phyloP scores from a whole-genome alignment of 768 basidiomycete species.

The Boletus edulis region DNA sequence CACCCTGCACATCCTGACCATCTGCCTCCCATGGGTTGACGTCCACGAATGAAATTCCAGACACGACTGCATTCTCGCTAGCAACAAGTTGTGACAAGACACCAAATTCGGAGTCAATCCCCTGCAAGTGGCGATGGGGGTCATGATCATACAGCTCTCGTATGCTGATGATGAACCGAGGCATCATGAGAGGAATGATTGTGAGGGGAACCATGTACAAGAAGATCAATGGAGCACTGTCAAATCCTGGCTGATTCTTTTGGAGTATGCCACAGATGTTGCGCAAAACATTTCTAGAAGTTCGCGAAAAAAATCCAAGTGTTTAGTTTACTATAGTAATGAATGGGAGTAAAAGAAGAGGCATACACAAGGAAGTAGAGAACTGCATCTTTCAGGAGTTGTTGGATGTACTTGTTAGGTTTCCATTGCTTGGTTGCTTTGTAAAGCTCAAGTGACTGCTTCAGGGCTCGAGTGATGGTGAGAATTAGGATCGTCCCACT shows the following conservation, averaged over 20 bases:
- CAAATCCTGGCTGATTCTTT: no score
- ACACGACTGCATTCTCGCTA: not conserved
- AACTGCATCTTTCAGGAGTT: not conserved
- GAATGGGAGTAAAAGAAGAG: conserved; percentile 19
- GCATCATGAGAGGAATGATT: not conserved
- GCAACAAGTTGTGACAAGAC: not conserved
- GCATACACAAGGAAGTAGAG: conserved; percentile 11
- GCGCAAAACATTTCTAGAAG: not conserved
- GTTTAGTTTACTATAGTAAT: no score
- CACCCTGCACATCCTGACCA: not conserved
- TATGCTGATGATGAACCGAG: not conserved
- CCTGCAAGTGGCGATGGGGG: not conserved
- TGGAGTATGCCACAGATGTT: not conserved
- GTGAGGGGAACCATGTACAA: not conserved
- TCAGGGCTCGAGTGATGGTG: not conserved
- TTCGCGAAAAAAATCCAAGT: not conserved
- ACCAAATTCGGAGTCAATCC: not conserved
- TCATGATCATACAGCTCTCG: not conserved
- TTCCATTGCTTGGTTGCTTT: conserved; percentile 1
- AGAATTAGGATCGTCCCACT: not conserved
- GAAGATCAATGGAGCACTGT: not conserved
- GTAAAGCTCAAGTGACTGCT: not conserved
- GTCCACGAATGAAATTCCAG: not conserved
- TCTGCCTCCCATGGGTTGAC: not conserved
- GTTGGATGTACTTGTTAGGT: not conserved